A percentile compares a stretch with the other conserved stretches of the same genome.
These are phyloP conservation scores for Lentinula sp. DNA, from an alignment of 768 basidiomycete species.

Conservation along the genomic window DNA sequence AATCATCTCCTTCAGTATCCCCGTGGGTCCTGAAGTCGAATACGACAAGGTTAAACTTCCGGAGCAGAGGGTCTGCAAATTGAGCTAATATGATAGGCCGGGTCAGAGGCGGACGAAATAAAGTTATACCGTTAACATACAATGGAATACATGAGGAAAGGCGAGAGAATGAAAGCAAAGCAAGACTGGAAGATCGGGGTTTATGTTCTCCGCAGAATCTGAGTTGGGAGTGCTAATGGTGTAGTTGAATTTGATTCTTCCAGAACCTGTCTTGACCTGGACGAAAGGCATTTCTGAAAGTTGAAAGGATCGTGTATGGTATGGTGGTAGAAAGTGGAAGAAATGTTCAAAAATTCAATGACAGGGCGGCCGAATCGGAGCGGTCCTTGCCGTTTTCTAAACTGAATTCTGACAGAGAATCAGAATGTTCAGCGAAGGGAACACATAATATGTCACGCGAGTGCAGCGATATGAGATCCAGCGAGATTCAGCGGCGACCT, in stretches of 20 bases:
- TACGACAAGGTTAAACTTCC: constrained; percentile 5
- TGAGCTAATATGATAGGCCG: background rate
- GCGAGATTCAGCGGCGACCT: background rate
- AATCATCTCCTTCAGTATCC: background rate
- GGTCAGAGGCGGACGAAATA: background rate
- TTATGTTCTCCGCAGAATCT: background rate
- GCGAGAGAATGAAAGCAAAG: constrained; percentile 3
- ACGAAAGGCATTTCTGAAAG: background rate
- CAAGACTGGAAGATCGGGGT: background rate
- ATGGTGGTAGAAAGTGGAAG: background rate
- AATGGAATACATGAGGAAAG: constrained; percentile 4
- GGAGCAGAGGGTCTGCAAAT: constrained; percentile 3
- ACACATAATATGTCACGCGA: background rate
- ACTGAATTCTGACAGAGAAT: background rate
- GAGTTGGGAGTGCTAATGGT: background rate
- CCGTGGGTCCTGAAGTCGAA: constrained; percentile 4
- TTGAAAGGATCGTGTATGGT: background rate
- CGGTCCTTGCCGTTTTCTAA: background rate
- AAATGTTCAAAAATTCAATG: background rate
- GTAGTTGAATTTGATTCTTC: background rate
- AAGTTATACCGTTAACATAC: background rate
- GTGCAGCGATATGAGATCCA: background rate
- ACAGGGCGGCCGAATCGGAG: background rate
- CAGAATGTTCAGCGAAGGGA: background rate
- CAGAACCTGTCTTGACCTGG: background rate